A percentile compares a stretch with the other conserved stretches of the same genome.
These are phyloP conservation scores for Aschersonia sp. DNA, from an alignment of 2,329 filamentous ascomycete species.

Conservation along the genomic window DNA sequence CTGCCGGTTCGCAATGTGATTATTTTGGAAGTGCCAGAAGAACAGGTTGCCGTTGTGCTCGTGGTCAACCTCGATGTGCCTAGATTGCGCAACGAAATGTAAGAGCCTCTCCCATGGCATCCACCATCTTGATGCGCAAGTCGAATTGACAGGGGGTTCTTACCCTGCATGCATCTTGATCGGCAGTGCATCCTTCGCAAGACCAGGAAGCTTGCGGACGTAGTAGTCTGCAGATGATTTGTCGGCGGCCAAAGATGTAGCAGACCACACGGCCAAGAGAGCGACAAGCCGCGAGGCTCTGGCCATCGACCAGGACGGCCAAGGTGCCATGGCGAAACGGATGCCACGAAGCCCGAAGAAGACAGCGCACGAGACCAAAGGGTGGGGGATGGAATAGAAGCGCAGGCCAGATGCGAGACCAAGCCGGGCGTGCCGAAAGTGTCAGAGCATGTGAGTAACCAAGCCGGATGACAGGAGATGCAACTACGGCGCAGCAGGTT, in stretches of 20 bases:
- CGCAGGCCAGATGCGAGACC: neutral
- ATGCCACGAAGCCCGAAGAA: neutral
- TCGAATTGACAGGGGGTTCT: constrained; percentile 16
- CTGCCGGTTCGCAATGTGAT: constrained; percentile 83
- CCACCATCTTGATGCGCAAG: neutral
- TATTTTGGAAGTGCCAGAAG: constrained; percentile 96
- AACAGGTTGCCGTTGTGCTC: constrained; percentile 87
- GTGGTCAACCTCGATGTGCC: constrained; percentile 79
- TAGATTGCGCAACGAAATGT: constrained; percentile 20
- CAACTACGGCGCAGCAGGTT: neutral
- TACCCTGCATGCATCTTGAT: constrained; percentile 98
- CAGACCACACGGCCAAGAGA: constrained; percentile 27
- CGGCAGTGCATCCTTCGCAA: constrained; percentile 54
- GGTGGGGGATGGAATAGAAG: neutral
- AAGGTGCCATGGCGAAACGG: constrained; percentile 2
- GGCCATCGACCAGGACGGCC: constrained; percentile 1
- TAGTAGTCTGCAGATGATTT: constrained; percentile 62
- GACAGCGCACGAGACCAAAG: neutral
- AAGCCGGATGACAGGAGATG: neutral
- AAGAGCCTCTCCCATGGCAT: neutral
- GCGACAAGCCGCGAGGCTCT: constrained; percentile 11
- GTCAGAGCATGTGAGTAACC: neutral
- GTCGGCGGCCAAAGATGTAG: constrained; percentile 15
- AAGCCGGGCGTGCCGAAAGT: neutral
- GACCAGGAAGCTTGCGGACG: constrained; percentile 71